phyloP scores from a whole-genome alignment of 2,329 filamentous ascomycete genomes.

The Neoascochyta sp. region DNA sequence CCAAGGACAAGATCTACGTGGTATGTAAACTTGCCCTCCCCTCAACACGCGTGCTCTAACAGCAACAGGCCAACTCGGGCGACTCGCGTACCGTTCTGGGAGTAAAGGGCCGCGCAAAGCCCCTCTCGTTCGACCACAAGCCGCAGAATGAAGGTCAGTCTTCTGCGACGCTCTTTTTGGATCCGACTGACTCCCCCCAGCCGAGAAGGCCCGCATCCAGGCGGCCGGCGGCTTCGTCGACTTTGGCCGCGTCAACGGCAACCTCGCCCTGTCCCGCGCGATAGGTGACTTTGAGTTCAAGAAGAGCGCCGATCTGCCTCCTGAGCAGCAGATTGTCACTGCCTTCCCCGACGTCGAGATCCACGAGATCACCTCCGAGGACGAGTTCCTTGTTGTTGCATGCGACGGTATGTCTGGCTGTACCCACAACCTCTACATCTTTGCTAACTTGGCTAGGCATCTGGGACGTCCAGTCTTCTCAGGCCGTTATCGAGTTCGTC shows the following conservation, averaged over 20 bases:
- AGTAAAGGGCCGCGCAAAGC: constrained; percentile 95
- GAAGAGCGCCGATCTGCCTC: constrained; percentile 93
- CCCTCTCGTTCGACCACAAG: constrained; percentile 98
- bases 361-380: constrained; percentile 86
- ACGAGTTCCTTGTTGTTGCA: constrained; percentile 67
- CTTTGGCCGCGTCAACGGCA: constrained; percentile 97
- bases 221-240: constrained; percentile 97
- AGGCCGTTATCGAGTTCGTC: constrained; percentile 95
- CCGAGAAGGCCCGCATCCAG: constrained; percentile 92
- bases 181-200: constrained; percentile 47
- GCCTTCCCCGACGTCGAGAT: constrained; percentile 91
- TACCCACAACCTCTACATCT: background rate
- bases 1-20: constrained; percentile 87
- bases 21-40: constrained; percentile 57
- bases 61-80: constrained; percentile 80
- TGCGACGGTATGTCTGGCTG: constrained; percentile 38
- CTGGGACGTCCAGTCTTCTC: constrained; percentile 98
- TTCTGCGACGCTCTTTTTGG: constrained; percentile 5
- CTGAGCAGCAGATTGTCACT: constrained; percentile 98
- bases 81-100: constrained; percentile 93
- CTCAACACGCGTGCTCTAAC: constrained; percentile 13
- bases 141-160: constrained; percentile 86
- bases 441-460: constrained; percentile 63
- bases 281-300: constrained; percentile 99
- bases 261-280: constrained; percentile 90